Conservation (phyloP, 2,329 filamentous ascomycete genomes). For the Tolypocladium album region DNA sequence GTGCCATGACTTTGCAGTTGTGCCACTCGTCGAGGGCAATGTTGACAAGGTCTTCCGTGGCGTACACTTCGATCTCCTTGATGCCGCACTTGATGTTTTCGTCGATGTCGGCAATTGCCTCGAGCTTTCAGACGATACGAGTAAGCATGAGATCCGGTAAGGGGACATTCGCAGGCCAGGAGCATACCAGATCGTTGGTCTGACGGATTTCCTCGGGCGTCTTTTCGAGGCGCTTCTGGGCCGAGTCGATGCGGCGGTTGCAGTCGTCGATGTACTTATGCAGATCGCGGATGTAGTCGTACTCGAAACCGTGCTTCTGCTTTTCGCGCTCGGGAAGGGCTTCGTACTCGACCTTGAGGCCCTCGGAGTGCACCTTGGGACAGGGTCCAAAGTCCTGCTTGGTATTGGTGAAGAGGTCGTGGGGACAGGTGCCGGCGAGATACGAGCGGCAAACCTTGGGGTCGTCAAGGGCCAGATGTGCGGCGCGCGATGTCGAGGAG, state of each 20-base stretch:
- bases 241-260: conserved; percentile 83
- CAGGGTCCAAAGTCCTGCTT: conserved; percentile 93
- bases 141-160: rapidly evolving
- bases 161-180: background rate
- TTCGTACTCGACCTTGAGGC: conserved; percentile 82
- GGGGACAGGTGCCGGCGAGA: conserved; percentile 85
- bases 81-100: conserved; percentile 72
- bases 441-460: conserved; percentile 92
- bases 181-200: conserved; percentile 66
- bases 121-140: conserved; percentile 36
- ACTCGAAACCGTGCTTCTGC: conserved; percentile 79
- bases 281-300: conserved; percentile 93
- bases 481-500: conserved; percentile 59
- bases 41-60: conserved; percentile 46
- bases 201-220: conserved; percentile 95
- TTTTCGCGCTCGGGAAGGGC: conserved; percentile 59
- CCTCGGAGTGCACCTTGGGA: conserved; percentile 78
- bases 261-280: conserved; percentile 96
- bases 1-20: conserved; percentile 69
- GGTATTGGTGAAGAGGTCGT: conserved; percentile 99
- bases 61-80: conserved; percentile 52
- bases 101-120: conserved; percentile 71
- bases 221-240: conserved; percentile 87
- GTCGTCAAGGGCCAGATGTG: conserved; percentile 81
- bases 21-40: conserved; percentile 81